These are phyloP conservation scores for Eucommia ulmoides DNA, from an alignment of 257 asterid genomes.

Conservation along the genomic window DNA sequence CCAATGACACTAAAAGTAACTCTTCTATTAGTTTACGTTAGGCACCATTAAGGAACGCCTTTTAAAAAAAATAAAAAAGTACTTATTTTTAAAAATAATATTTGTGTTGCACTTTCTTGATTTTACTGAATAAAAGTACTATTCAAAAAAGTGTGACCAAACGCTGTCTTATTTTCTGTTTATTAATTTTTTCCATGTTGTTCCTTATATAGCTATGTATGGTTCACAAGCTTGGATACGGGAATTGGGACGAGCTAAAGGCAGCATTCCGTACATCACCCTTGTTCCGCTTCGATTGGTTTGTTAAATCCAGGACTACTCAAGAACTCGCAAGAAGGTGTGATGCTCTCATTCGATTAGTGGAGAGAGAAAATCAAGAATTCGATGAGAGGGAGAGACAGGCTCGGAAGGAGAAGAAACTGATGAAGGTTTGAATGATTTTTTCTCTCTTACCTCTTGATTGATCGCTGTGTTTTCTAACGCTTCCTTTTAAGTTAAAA, in stretches of 20 bases:
- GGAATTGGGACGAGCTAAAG: slow-evolving; percentile 98
- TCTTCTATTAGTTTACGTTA: neutral
- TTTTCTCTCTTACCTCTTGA: neutral
- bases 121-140: too few species aligned
- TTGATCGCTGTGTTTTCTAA: neutral
- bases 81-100: too few species aligned
- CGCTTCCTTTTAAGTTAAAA: neutral
- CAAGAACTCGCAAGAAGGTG: slow-evolving; percentile 99
- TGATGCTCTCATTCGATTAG: slow-evolving; percentile 79
- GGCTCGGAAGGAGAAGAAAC: slow-evolving; percentile 96
- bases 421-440: slow-evolving; percentile 53
- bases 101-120: too few species aligned
- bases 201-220: slow-evolving; percentile 53
- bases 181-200: too few species aligned
- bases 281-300: slow-evolving; percentile 95
- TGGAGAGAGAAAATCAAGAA: slow-evolving; percentile 95
- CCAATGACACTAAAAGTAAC: neutral
- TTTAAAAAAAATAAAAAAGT: too few species aligned
- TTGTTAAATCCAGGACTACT: slow-evolving; percentile 94
- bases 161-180: neutral
- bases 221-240: slow-evolving; percentile 98
- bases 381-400: slow-evolving; percentile 91
- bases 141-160: too few species aligned
- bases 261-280: slow-evolving; percentile 97
- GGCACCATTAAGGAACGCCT: too few species aligned